Conservation (phyloP, 495 filamentous ascomycete genomes). For the Hyphodiscus hymeniophilus region DNA sequence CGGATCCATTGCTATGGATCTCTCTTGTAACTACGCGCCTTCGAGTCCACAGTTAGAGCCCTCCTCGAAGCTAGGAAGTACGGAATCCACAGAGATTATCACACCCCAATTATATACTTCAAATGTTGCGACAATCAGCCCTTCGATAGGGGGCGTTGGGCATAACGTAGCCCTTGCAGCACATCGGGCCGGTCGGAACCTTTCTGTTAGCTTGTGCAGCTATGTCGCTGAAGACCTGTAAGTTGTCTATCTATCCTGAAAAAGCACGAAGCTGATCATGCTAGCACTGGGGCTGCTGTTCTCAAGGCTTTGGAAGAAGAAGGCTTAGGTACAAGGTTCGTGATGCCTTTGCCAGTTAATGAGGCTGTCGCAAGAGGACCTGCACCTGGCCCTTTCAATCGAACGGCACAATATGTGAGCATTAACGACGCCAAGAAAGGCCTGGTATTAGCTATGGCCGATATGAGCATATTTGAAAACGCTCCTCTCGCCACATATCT, state of each 20-base stretch:
- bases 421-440: conserved; percentile 79
- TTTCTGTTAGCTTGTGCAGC: conserved; percentile 58
- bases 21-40: conserved; percentile 72
- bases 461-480: conserved; percentile 77
- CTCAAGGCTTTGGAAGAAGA: conserved; percentile 49
- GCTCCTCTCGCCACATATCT: conserved; percentile 17
- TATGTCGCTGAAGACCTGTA: conserved; percentile 66
- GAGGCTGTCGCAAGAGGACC: background rate
- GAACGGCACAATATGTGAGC: conserved; percentile 86
- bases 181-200: conserved; percentile 35
- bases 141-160: conserved; percentile 90
- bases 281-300: conserved; percentile 57
- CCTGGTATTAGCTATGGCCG: conserved; percentile 81
- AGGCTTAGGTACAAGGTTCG: conserved; percentile 55
- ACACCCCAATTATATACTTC: conserved; percentile 67
- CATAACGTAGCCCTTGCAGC: conserved; percentile 82
- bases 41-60: conserved; percentile 30
- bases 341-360: conserved; percentile 48
- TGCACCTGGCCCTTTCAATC: conserved; percentile 14
- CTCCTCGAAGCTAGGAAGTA: background rate
- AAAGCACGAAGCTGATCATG: conserved; percentile 6
- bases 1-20: conserved; percentile 81
- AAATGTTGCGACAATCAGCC: conserved; percentile 70
- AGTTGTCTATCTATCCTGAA: conserved; percentile 14
- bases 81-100: conserved; percentile 8